A percentile compares a stretch with the other conserved stretches of the same genome.
phyloP scores from a whole-genome alignment of 257 asterid species.

The Lavandula angustifolia region DNA sequence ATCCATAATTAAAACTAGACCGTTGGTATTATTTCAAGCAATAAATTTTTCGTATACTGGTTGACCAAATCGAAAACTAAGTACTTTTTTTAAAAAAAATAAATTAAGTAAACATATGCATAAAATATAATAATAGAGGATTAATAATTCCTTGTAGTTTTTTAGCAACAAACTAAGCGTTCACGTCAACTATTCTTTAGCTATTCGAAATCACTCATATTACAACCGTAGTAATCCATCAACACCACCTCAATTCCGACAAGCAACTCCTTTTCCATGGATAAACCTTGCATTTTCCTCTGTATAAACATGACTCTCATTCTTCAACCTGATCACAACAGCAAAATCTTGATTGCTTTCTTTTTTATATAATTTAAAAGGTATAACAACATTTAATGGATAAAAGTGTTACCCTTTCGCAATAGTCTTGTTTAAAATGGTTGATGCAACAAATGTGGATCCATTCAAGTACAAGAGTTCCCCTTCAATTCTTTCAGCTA shows the following conservation, averaged over 20 bases:
- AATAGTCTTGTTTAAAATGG: constrained; percentile 84
- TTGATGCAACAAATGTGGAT: constrained; percentile 85
- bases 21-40: too few species aligned
- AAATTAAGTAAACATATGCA: background rate
- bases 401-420: constrained; percentile 57
- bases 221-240: background rate
- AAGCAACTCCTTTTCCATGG: constrained; percentile 81
- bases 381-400: background rate
- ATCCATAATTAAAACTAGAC: too few species aligned
- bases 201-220: too few species aligned
- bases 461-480: constrained; percentile 82
- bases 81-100: too few species aligned
- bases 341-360: too few species aligned
- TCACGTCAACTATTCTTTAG: too few species aligned
- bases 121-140: background rate
- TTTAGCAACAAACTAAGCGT: background rate
- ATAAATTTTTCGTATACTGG: too few species aligned
- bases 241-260: constrained; percentile 39
- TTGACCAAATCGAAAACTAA: too few species aligned
- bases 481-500: constrained; percentile 83
- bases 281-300: constrained; percentile 92
- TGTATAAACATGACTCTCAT: constrained; percentile 82
- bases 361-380: too few species aligned
- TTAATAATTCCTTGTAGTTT: background rate
- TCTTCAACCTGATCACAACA: constrained; percentile 58